Evolutionary conservation across 169 alveolate species (phyloP).

Genomic region (Babesia gibsoni): DNA sequence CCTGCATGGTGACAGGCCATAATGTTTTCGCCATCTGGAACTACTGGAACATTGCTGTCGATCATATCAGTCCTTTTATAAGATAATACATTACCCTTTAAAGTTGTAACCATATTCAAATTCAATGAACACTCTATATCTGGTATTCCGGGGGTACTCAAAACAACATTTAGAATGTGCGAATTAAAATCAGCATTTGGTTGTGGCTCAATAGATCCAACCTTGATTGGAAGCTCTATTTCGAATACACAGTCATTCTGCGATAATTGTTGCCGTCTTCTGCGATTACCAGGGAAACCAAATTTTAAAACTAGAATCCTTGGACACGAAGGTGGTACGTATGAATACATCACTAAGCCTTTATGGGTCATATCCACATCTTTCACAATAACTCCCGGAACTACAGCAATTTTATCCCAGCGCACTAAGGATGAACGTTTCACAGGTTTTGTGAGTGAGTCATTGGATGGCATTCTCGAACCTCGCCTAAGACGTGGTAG

Average conservation of each 20-base stretch:
- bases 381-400: conserved; percentile 1
- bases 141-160: conserved; percentile 37
- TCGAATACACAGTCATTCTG: background rate
- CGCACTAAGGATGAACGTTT: no score
- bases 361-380: conserved; percentile 47
- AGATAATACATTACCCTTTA: no score
- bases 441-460: no score
- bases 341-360: conserved; percentile 35
- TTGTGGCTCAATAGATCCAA: conserved; percentile 50
- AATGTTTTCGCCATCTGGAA: background rate
- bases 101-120: background rate
- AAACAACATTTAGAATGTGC: background rate
- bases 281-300: background rate
- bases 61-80: no score
- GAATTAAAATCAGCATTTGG: conserved; percentile 12
- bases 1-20: background rate
- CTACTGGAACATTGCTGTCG: no score
- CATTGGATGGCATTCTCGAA: no score
- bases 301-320: background rate
- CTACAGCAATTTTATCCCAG: background rate
- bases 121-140: conserved; percentile 13
- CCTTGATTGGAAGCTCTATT: conserved; percentile 23
- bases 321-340: conserved; percentile 40
- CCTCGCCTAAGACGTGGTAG: no score
- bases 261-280: background rate